Evolutionary conservation across 2,329 filamentous ascomycete species (phyloP).

Genomic region (Pestalotiopsis sp.): DNA sequence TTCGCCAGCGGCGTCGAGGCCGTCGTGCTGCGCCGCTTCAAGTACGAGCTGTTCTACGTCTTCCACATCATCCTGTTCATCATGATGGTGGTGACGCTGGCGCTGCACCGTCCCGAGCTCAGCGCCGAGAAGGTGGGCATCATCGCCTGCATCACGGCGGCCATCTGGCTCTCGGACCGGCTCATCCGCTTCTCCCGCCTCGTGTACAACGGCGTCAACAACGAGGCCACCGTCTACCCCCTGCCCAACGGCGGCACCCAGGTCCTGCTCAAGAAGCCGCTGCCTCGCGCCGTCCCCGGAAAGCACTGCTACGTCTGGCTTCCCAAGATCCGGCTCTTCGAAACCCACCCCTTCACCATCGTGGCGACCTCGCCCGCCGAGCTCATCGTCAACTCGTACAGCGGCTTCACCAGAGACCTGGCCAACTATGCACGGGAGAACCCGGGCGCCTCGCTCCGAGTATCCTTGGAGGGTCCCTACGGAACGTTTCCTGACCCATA

Average conservation of each 20-base stretch:
- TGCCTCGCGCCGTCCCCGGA: conserved; percentile 48
- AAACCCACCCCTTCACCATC: conserved; percentile 69
- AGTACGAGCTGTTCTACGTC: conserved; percentile 51
- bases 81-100: conserved; percentile 41
- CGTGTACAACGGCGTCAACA: conserved; percentile 39
- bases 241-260: conserved; percentile 47
- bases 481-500: conserved; percentile 56
- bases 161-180: conserved; percentile 48
- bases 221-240: conserved; percentile 42
- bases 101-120: conserved; percentile 46
- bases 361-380: conserved; percentile 54
- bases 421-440: conserved; percentile 52
- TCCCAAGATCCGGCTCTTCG: conserved; percentile 55
- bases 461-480: conserved; percentile 62
- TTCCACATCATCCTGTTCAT: conserved; percentile 45
- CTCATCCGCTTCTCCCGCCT: conserved; percentile 40
- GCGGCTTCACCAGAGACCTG: conserved; percentile 61
- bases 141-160: conserved; percentile 39
- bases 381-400: conserved; percentile 60
- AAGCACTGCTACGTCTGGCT: conserved; percentile 69
- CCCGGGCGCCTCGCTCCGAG: conserved; percentile 50
- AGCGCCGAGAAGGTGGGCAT: conserved; percentile 35
- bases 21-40: conserved; percentile 34
- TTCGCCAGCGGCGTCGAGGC: conserved; percentile 38
- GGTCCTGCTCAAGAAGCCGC: conserved; percentile 50